Percentiles rank a stretch among this genome's conserved stretches.
phyloP scores from a whole-genome alignment of 441 rosid genomes.

The Bruguiera hainesii region DNA sequence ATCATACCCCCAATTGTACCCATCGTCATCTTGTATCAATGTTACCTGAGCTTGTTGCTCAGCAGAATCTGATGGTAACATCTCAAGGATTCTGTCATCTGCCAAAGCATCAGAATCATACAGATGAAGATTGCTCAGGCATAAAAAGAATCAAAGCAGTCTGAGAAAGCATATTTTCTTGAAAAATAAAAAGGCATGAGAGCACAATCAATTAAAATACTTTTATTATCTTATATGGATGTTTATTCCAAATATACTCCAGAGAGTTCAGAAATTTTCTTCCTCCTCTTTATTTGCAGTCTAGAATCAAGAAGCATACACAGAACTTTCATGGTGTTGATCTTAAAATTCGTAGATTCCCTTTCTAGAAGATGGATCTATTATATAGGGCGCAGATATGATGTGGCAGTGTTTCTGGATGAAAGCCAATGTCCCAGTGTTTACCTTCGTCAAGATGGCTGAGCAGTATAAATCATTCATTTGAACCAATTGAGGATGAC shows the following conservation, averaged over 20 bases:
- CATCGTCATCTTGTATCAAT: conserved; percentile 71
- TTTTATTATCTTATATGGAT: no score
- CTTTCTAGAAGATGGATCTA: neutral
- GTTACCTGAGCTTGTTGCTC: conserved; percentile 83
- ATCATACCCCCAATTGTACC: conserved; percentile 97
- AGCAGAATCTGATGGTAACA: conserved; percentile 70
- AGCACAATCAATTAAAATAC: neutral
- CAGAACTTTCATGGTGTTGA: neutral
- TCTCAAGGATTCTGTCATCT: conserved; percentile 68
- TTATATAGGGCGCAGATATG: no score
- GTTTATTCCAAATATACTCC: no score
- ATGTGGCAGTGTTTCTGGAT: neutral
- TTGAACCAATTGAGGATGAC: no score
- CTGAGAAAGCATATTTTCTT: conserved; percentile 18
- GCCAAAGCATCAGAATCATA: conserved; percentile 34
- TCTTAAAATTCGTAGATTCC: conserved; percentile 1
- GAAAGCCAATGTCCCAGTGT: neutral
- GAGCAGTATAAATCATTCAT: no score
- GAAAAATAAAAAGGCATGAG: conserved; percentile 8
- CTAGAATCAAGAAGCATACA: neutral
- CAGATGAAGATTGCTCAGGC: conserved; percentile 9
- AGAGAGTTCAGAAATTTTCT: no score
- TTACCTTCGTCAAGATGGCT: neutral
- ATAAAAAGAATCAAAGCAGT: conserved; percentile 6
- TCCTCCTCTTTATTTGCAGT: neutral